Conservation (phyloP, 805 yeast species). For the Ogataea angusta region DNA sequence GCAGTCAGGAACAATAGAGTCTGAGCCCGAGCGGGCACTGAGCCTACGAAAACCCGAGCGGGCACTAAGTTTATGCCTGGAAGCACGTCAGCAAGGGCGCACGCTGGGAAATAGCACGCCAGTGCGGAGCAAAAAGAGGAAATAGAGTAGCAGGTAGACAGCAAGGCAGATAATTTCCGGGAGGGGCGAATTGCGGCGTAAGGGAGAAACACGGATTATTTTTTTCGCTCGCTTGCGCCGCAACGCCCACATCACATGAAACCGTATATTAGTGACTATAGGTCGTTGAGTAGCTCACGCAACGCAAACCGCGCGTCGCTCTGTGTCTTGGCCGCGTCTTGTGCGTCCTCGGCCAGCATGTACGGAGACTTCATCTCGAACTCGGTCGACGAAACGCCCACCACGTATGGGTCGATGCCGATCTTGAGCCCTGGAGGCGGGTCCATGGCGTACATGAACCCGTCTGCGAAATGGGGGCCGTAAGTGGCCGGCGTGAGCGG, state of each 20-base stretch:
- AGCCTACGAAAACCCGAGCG: too few species aligned
- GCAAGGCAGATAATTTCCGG: neutral
- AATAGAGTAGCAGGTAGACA: too few species aligned
- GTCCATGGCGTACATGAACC: constrained; percentile 7
- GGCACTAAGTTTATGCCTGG: too few species aligned
- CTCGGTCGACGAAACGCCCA: constrained; percentile 27
- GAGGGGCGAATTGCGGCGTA: neutral
- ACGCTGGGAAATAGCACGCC: too few species aligned
- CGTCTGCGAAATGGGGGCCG: constrained; percentile 14
- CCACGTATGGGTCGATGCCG: constrained; percentile 30
- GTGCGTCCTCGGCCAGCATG: constrained; percentile 9
- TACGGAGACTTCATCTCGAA: constrained; percentile 21
- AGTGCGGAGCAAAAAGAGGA: too few species aligned
- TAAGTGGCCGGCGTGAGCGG: constrained; percentile 15
- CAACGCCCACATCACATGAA: neutral
- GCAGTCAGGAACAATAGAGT: neutral
- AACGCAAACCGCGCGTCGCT: constrained; percentile 30
- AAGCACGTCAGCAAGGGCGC: too few species aligned
- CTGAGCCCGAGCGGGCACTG: neutral
- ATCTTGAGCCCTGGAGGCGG: constrained; percentile 26
- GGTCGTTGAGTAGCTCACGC: constrained; percentile 25
- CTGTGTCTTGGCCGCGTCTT: constrained; percentile 9
- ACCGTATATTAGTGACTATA: constrained; percentile 3
- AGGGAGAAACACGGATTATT: neutral
- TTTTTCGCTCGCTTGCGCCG: neutral